A percentile compares a stretch with the other conserved stretches of the same genome.
Evolutionary conservation across 2,329 filamentous ascomycete genomes (phyloP).

Genomic region (Pseudogymnoascus sp.): DNA sequence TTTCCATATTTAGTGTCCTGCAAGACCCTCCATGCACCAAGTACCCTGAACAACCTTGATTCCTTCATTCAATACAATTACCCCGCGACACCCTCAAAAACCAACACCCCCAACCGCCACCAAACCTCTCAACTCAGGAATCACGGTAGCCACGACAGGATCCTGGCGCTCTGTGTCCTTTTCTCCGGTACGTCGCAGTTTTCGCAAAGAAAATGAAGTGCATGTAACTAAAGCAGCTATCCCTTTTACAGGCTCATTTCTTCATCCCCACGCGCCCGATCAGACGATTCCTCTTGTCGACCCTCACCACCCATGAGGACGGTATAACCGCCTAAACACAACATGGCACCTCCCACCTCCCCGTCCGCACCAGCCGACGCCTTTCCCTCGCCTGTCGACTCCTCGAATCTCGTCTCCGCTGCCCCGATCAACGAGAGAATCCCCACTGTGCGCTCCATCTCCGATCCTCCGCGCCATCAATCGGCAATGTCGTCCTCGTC

Average conservation of each 20-base stretch:
- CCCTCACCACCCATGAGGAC: neutral
- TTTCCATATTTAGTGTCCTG: neutral
- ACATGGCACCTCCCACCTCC: neutral
- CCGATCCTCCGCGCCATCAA: constrained; percentile 43
- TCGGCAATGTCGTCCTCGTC: constrained; percentile 67
- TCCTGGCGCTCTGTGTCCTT: neutral
- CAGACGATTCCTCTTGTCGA: neutral
- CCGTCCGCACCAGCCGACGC: neutral
- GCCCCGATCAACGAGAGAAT: constrained; percentile 38
- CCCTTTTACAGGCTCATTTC: neutral
- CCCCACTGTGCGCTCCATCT: constrained; percentile 50
- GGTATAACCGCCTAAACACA: neutral
- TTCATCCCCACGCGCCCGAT: neutral
- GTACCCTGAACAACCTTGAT: neutral
- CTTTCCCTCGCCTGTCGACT: neutral
- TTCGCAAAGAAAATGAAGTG: neutral
- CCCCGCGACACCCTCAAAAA: constrained; percentile 2
- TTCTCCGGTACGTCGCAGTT: neutral
- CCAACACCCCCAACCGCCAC: neutral
- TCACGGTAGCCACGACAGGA: neutral
- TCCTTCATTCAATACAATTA: neutral
- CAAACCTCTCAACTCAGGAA: neutral
- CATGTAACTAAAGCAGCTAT: neutral
- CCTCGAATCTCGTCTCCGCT: neutral
- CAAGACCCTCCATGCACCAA: neutral